These are phyloP conservation scores for Macadamia tetraphylla DNA, from an alignment of 164 flowering plant genomes.

Conservation along the genomic window DNA sequence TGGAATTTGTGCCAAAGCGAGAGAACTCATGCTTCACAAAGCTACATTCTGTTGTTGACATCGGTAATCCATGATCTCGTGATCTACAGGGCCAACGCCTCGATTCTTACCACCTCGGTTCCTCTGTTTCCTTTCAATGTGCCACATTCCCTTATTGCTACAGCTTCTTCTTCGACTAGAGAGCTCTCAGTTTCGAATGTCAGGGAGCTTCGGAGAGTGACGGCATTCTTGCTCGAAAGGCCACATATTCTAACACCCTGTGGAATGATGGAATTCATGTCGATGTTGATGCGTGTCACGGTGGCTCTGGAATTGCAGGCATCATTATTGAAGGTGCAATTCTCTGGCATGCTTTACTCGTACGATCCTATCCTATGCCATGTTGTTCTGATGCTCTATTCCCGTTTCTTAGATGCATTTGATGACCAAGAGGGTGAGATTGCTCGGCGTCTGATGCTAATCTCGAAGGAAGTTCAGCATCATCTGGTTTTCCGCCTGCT, in stretches of 20 bases:
- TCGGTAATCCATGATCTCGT: conserved; percentile 48
- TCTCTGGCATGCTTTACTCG: conserved; percentile 79
- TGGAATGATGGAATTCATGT: conserved; percentile 75
- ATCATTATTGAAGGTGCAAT: conserved; percentile 91
- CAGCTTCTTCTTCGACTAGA: conserved; percentile 7
- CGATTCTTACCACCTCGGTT: conserved; percentile 43
- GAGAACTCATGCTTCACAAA: conserved; percentile 83
- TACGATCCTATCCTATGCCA: conserved; percentile 81
- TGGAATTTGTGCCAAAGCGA: conserved; percentile 85
- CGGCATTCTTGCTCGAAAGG: conserved; percentile 77
- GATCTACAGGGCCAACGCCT: conserved; percentile 26
- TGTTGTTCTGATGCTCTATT: conserved; percentile 64
- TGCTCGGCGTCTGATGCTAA: conserved; percentile 49
- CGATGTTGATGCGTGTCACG: conserved; percentile 54
- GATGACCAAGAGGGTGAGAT: conserved; percentile 75
- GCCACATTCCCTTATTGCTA: conserved; percentile 38
- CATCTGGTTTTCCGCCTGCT: conserved; percentile 69
- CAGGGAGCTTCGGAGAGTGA: conserved; percentile 72
- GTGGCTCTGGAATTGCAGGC: conserved; percentile 68
- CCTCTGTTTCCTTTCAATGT: conserved; percentile 79
- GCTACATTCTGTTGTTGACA: conserved; percentile 60
- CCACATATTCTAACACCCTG: conserved; percentile 67
- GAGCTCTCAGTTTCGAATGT: conserved; percentile 34
- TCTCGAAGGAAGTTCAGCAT: conserved; percentile 63
- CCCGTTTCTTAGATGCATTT: conserved; percentile 61